Base-by-base conservation (phyloP, 371 early-diverging fungal species). In the Nematocida sp. region DNA sequence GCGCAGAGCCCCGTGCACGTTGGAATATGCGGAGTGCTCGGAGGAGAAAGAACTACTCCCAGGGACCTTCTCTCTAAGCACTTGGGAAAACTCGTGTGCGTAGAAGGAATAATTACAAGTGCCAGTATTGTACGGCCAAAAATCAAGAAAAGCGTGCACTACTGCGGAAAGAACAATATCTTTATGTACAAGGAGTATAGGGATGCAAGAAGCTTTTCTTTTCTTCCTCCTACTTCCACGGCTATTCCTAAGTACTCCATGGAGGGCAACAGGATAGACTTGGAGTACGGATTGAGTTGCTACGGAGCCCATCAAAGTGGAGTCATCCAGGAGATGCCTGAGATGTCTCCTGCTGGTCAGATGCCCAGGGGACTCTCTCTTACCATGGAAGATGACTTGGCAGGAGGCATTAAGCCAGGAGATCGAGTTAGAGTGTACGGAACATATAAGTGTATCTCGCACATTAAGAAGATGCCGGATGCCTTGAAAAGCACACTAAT, bases 301-400 rank as follows among this genome's bases (percentile, higher is more conserved):
- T 99, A 95, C 83, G 85, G 90, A 16, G 94, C 97, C 84, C 91
- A 91, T 80, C 97, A 99, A 84, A 91, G 90, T 1, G 86, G 94
- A 66, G 90, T 88, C 63, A 86, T 97, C 47, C 98, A 99, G 85
- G 99, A 99, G 86, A 96, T 97, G 95, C 97, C 97, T 0, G 99
- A 99, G 84, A 89, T 93, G 40, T 90, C 97, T 1, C 96, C 95
- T 20, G 89, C 95, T 18, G 97, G 98, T 28, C 93, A 93, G 51
- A 84, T 99, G 63, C 97, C 97, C 42, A 89, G 97, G 9, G 92
- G 93, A 18, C 86, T 97, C 23, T 95, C 95, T 83, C 87, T 95
- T n/a, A 87, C 97, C 48, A 82, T 97, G 60, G 92, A 94, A 71
- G 92, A 92, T 80, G 97, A 97, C 85, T 84, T 99, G 48, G 97